These are phyloP conservation scores for Clitoria ternatea DNA, from an alignment of 306 rosid genomes.

Conservation along the genomic window DNA sequence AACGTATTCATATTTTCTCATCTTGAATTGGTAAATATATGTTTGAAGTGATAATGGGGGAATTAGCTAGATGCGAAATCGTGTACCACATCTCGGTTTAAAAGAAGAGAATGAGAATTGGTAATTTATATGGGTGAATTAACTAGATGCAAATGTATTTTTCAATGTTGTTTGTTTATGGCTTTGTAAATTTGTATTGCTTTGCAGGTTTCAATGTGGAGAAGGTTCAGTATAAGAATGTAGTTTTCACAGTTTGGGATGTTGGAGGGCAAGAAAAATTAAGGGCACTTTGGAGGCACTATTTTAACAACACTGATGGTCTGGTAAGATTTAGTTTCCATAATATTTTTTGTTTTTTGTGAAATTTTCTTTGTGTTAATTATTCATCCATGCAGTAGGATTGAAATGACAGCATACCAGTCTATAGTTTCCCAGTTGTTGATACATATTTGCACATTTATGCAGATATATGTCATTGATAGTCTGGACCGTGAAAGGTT, in stretches of 20 bases:
- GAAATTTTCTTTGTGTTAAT: background rate
- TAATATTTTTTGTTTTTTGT: constrained; percentile 2
- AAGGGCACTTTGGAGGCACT: constrained; percentile 98
- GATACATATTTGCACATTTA: constrained; percentile 12
- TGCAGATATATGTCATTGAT: constrained; percentile 94
- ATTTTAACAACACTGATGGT: constrained; percentile 96
- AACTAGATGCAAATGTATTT: too few relatives aligned
- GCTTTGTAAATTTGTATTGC: background rate
- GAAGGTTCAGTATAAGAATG: constrained; percentile 98
- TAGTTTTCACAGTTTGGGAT: constrained; percentile 97
- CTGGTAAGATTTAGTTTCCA: constrained; percentile 50
- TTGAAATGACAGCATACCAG: background rate
- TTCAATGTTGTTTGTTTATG: constrained; percentile 16
- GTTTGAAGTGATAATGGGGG: background rate
- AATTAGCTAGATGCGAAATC: background rate
- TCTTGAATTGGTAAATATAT: background rate
- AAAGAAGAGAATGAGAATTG: background rate
- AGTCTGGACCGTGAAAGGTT: constrained; percentile 93
- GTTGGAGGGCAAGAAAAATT: constrained; percentile 98
- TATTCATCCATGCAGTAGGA: background rate
- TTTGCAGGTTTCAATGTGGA: constrained; percentile 90
- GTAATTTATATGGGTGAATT: background rate
- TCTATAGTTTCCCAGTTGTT: background rate
- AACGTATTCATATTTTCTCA: background rate
- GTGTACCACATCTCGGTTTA: background rate